Conservation (phyloP, 2,329 filamentous ascomycete genomes). For the Paracoccidioides lutzii region DNA sequence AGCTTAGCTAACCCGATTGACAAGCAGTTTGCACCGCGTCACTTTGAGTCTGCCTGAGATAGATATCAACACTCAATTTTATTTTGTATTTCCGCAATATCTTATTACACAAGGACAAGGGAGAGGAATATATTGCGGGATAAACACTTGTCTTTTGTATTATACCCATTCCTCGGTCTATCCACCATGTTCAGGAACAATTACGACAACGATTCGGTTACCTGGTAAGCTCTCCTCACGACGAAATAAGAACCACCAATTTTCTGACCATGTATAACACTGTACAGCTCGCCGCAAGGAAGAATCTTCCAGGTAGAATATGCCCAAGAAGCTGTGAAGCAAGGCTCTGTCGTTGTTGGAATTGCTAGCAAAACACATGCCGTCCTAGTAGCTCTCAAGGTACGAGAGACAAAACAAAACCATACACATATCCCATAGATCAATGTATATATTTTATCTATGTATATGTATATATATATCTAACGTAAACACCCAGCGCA, state of each 20-base stretch:
- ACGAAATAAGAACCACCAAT: not conserved
- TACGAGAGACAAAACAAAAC: constrained; percentile 27
- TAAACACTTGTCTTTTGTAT: not conserved
- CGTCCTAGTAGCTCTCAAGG: constrained; percentile 93
- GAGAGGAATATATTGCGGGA: not conserved
- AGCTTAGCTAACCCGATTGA: not conserved
- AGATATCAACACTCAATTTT: not conserved
- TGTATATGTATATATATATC: not conserved
- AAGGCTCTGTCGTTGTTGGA: constrained; percentile 94
- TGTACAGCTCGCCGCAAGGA: constrained; percentile 80
- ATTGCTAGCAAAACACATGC: constrained; percentile 97
- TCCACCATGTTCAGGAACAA: constrained; percentile 95
- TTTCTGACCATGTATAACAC: not conserved
- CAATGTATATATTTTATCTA: not conserved
- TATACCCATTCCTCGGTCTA: constrained; percentile 4
- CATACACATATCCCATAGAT: not conserved
- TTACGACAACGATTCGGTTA: constrained; percentile 99
- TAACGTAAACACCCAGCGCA: constrained; percentile 49
- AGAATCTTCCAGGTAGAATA: constrained; percentile 99
- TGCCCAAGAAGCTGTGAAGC: constrained; percentile 96
- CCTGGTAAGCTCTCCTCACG: constrained; percentile 57
- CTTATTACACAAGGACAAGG: not conserved
- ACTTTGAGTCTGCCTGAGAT: not conserved
- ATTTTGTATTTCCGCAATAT: not conserved
- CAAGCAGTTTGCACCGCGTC: not conserved